Evolutionary conservation across 495 filamentous ascomycete genomes (phyloP).

Genomic region (Peziza echinospora): DNA sequence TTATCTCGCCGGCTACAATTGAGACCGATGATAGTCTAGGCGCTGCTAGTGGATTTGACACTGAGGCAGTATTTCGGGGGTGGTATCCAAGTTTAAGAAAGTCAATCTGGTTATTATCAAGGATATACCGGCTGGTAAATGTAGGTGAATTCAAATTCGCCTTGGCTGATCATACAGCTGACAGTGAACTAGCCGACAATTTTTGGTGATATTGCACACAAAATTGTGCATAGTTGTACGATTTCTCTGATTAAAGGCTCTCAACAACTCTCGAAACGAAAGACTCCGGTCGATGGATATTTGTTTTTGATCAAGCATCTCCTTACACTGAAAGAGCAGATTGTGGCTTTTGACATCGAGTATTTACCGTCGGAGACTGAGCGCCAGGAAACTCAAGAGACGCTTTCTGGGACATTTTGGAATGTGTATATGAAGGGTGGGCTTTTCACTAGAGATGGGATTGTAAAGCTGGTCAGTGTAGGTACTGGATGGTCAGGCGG

Average conservation of each 20-base stretch:
- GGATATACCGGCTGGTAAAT: constrained; percentile 54
- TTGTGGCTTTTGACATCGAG: constrained; percentile 55
- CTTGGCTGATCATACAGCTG: not conserved
- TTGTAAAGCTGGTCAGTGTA: constrained; percentile 36
- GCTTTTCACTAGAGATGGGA: constrained; percentile 43
- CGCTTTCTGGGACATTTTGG: constrained; percentile 57
- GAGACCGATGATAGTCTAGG: constrained; percentile 25
- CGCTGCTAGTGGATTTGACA: constrained; percentile 26
- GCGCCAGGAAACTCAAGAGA: constrained; percentile 18
- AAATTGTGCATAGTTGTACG: constrained; percentile 54
- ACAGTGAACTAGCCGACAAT: constrained; percentile 45
- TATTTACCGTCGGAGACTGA: constrained; percentile 35
- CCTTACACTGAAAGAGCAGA: constrained; percentile 53
- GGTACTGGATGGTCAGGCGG: constrained; percentile 34
- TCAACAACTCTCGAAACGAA: constrained; percentile 28
- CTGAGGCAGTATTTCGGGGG: constrained; percentile 15
- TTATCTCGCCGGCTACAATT: constrained; percentile 28
- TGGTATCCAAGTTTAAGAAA: constrained; percentile 57
- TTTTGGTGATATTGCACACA: constrained; percentile 58
- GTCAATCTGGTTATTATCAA: constrained; percentile 53
- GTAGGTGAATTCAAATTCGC: constrained; percentile 21
- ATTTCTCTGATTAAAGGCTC: constrained; percentile 41
- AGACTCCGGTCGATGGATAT: constrained; percentile 34
- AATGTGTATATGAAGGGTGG: constrained; percentile 45
- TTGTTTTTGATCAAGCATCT: constrained; percentile 57